Conservation (phyloP, 2,329 filamentous ascomycete species). For the Diaporthe sp. region DNA sequence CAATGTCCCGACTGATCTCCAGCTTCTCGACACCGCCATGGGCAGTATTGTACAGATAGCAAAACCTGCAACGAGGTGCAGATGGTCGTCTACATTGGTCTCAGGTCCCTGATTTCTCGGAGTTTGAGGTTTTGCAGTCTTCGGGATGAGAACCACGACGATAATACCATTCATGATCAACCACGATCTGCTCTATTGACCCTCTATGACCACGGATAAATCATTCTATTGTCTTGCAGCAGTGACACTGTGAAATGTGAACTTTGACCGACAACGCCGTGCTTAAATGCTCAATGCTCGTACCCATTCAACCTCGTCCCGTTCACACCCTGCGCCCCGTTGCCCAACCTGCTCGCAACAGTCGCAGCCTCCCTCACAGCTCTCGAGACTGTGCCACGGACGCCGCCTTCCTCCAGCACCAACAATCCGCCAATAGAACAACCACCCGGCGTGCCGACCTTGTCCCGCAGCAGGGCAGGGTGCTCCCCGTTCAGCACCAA, state of each 20-base stretch:
- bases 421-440: constrained; percentile 83
- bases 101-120: neutral
- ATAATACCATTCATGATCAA: constrained; percentile 16
- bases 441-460: constrained; percentile 82
- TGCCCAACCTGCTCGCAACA: constrained; percentile 76
- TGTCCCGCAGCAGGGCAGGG: constrained; percentile 80
- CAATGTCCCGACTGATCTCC: neutral
- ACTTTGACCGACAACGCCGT: constrained; percentile 13
- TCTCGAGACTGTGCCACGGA: constrained; percentile 76
- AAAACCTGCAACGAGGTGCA: neutral
- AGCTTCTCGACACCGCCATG: neutral
- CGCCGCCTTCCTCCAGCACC: constrained; percentile 79
- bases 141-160: neutral
- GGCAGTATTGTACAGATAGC: constrained; percentile 13
- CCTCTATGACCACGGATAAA: neutral
- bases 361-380: constrained; percentile 80
- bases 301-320: constrained; percentile 56
- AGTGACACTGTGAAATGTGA: neutral
- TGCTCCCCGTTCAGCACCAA: constrained; percentile 80
- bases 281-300: constrained; percentile 25
- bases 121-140: neutral
- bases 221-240: constrained; percentile 1
- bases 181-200: neutral
- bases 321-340: constrained; percentile 66
- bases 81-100: neutral